phyloP scores from a whole-genome alignment of 805 yeast species.

The Candida piceae region DNA sequence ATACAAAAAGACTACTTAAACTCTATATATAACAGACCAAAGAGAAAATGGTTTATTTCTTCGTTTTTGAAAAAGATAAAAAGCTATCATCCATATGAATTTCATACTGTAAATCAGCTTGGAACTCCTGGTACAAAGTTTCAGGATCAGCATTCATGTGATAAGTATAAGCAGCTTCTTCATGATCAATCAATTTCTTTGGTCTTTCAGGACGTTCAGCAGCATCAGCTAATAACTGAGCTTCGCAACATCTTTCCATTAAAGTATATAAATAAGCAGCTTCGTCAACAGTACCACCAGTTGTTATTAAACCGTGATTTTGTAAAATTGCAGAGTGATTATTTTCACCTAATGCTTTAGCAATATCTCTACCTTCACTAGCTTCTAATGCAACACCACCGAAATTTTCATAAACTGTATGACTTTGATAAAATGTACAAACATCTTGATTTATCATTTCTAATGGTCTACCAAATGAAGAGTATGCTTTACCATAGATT shows the following conservation, averaged over 20 bases:
- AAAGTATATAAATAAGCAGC: slow-evolving; percentile 63
- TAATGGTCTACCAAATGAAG: slow-evolving; percentile 58
- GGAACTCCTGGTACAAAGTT: slow-evolving; percentile 66
- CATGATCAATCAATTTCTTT: slow-evolving; percentile 45
- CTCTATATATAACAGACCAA: too few species aligned
- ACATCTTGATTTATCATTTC: slow-evolving; percentile 82
- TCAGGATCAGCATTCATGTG: slow-evolving; percentile 60
- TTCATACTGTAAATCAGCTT: slow-evolving; percentile 59
- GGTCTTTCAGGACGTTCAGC: slow-evolving; percentile 35
- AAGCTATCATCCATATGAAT: slow-evolving; percentile 26
- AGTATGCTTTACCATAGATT: slow-evolving; percentile 57
- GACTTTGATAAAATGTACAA: slow-evolving; percentile 61
- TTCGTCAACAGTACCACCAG: slow-evolving; percentile 67
- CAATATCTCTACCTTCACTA: slow-evolving; percentile 59
- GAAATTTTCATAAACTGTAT: slow-evolving; percentile 60
- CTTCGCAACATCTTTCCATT: slow-evolving; percentile 61
- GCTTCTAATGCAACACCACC: slow-evolving; percentile 75
- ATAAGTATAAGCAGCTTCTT: slow-evolving; percentile 64
- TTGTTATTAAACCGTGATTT: slow-evolving; percentile 71
- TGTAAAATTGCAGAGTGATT: slow-evolving; percentile 57
- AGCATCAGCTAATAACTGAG: slow-evolving; percentile 61
- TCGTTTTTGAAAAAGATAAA: slow-evolving; percentile 21
- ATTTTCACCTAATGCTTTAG: slow-evolving; percentile 55
- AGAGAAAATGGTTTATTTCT: slow-evolving; percentile 3
- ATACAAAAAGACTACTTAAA: too few species aligned